Percentiles rank a stretch among this genome's conserved stretches.
Conservation (phyloP, 768 basidiomycete species). For the Butyriboletus loyo region DNA sequence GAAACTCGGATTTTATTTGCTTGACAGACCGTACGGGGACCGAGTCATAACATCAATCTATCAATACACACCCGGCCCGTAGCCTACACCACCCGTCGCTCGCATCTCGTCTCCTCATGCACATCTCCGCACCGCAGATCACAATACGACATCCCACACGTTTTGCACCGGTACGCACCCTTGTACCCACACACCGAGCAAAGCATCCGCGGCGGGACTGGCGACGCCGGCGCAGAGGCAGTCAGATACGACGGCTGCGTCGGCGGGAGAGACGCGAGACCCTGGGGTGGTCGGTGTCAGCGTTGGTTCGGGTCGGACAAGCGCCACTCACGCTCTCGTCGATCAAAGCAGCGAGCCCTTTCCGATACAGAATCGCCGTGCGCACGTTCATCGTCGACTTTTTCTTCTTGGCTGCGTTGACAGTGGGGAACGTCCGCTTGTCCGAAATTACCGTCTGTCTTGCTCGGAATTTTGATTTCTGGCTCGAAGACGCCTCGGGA, state of each 20-base stretch:
- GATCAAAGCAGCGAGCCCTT: slow-evolving; percentile 67
- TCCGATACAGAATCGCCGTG: slow-evolving; percentile 78
- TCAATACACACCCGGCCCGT: slow-evolving; percentile 7
- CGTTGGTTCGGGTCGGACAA: background rate
- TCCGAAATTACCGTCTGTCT: slow-evolving; percentile 73
- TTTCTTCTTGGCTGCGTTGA: slow-evolving; percentile 48
- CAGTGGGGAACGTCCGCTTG: slow-evolving; percentile 49
- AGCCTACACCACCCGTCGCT: slow-evolving; percentile 63
- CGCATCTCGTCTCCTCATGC: slow-evolving; percentile 80
- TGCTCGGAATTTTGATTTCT: slow-evolving; percentile 57
- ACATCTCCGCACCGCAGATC: slow-evolving; percentile 68
- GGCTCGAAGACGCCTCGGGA: slow-evolving; percentile 19
- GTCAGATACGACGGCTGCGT: slow-evolving; percentile 68
- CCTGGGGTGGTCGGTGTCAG: slow-evolving; percentile 38
- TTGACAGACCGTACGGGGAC: too few relatives aligned
- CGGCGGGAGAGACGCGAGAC: slow-evolving; percentile 51
- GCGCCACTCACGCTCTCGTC: slow-evolving; percentile 72
- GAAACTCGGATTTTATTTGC: background rate
- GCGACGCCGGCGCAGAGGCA: slow-evolving; percentile 55
- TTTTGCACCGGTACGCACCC: slow-evolving; percentile 75
- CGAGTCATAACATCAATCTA: slow-evolving; percentile 12
- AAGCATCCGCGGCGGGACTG: slow-evolving; percentile 63
- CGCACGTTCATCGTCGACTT: slow-evolving; percentile 82
- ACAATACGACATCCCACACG: slow-evolving; percentile 76
- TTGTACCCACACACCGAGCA: slow-evolving; percentile 89